Conservation (phyloP, 306 rosid species). For the Quercus ilex region DNA sequence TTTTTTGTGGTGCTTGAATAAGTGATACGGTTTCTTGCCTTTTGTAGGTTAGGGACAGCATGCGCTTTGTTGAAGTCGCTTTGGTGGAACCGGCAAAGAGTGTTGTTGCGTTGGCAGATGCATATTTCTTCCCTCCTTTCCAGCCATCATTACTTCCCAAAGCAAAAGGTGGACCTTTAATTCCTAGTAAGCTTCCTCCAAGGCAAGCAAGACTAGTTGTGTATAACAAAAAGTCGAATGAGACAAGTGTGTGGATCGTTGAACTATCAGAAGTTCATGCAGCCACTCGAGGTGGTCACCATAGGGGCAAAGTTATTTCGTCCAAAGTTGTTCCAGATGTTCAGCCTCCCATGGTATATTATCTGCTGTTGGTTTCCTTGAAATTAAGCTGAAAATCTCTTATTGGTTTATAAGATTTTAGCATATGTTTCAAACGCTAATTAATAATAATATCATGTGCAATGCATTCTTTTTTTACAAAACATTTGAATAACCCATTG, state of each 20-base stretch:
- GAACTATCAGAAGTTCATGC: constrained; percentile 73
- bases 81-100: constrained; percentile 73
- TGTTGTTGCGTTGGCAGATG: constrained; percentile 83
- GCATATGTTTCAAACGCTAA: background rate
- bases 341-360: constrained; percentile 78
- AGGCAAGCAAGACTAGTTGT: constrained; percentile 76
- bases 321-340: constrained; percentile 68
- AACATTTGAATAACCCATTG: background rate
- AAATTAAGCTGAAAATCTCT: background rate
- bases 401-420: too few species aligned
- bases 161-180: constrained; percentile 69
- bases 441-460: background rate
- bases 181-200: constrained; percentile 73
- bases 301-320: constrained; percentile 69
- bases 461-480: background rate
- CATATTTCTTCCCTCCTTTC: constrained; percentile 87
- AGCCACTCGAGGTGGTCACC: constrained; percentile 84
- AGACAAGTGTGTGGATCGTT: constrained; percentile 76
- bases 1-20: background rate
- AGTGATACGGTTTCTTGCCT: constrained; percentile 17
- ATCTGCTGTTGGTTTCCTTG: background rate
- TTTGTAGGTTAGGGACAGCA: constrained; percentile 68
- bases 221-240: constrained; percentile 68
- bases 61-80: constrained; percentile 71
- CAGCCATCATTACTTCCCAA: constrained; percentile 80